A percentile compares a stretch with the other conserved stretches of the same genome.
These are phyloP conservation scores for Daldinia bambusicola DNA, from an alignment of 495 filamentous ascomycete species.

Conservation along the genomic window DNA sequence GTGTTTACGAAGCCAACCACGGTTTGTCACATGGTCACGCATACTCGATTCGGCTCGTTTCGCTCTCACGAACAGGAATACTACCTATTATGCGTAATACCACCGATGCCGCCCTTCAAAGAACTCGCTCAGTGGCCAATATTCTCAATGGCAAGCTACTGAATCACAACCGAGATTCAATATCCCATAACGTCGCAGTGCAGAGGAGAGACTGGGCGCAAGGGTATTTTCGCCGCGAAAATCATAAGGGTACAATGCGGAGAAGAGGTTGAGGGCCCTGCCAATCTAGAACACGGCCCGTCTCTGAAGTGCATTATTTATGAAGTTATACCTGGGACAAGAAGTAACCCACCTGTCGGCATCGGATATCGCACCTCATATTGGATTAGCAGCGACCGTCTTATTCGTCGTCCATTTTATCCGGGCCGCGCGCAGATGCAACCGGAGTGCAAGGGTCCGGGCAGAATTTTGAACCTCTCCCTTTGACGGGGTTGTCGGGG, in stretches of 20 bases:
- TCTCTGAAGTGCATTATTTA: constrained; percentile 26
- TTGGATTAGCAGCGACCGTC: constrained; percentile 13
- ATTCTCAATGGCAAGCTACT: constrained; percentile 16
- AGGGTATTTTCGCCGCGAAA: constrained; percentile 29
- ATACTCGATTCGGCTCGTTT: constrained; percentile 1
- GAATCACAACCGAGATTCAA: constrained; percentile 38
- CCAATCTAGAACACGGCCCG: constrained; percentile 33
- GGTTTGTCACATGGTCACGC: constrained; percentile 11
- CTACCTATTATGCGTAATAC: background rate
- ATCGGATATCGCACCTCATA: constrained; percentile 28
- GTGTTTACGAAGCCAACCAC: background rate
- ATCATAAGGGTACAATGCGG: constrained; percentile 37
- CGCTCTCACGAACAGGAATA: constrained; percentile 1
- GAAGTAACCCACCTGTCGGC: constrained; percentile 8
- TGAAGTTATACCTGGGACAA: constrained; percentile 29
- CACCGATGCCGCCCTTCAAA: constrained; percentile 7
- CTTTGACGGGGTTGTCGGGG: constrained; percentile 29
- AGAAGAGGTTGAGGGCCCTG: constrained; percentile 13
- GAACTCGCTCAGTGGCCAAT: background rate
- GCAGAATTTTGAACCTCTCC: constrained; percentile 29
- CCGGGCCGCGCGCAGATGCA: constrained; percentile 29
- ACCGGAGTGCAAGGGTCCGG: constrained; percentile 32
- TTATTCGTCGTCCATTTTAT: constrained; percentile 35
- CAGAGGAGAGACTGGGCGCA: background rate
- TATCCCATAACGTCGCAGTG: constrained; percentile 7